A percentile compares a stretch with the other conserved stretches of the same genome.
These are phyloP conservation scores for Claviceps sp. DNA, from an alignment of 2,329 filamentous ascomycete genomes.

Conservation along the genomic window DNA sequence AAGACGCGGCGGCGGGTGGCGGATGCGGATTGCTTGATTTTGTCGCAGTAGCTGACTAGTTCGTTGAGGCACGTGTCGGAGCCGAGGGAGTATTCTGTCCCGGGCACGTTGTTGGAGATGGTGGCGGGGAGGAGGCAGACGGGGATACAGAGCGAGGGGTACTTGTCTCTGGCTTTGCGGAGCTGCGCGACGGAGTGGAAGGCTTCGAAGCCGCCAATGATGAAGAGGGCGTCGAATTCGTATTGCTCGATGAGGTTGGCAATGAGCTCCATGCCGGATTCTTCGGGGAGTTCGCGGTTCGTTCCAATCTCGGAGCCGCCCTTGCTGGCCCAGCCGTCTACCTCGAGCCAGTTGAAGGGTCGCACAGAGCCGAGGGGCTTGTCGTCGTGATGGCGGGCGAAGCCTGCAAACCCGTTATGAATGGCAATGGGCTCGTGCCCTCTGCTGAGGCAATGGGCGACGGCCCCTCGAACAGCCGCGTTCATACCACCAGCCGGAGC, in stretches of 20 bases:
- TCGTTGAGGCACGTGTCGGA: conserved; percentile 96
- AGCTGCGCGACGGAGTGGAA: conserved; percentile 87
- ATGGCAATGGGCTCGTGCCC: conserved; percentile 91
- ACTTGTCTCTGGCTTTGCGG: conserved; percentile 63
- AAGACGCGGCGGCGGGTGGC: conserved; percentile 89
- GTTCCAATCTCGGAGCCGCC: conserved; percentile 97
- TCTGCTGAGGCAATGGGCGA: conserved; percentile 80
- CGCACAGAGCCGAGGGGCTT: conserved; percentile 71
- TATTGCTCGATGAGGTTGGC: conserved; percentile 75
- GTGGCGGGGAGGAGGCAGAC: conserved; percentile 89
- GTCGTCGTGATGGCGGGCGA: conserved; percentile 81
- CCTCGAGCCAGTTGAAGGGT: conserved; percentile 82
- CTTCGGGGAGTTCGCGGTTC: conserved; percentile 81
- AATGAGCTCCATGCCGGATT: conserved; percentile 70
- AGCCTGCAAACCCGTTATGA: conserved; percentile 91
- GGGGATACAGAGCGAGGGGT: conserved; percentile 80
- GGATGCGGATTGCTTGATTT: conserved; percentile 92
- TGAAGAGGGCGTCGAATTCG: conserved; percentile 80
- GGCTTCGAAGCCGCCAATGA: conserved; percentile 91
- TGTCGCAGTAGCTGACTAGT: conserved; percentile 88
- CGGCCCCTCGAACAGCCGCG: conserved; percentile 81
- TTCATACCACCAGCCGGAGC: conserved; percentile 98
- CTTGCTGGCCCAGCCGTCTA: conserved; percentile 89
- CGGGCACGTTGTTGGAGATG: conserved; percentile 96
- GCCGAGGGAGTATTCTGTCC: conserved; percentile 91